phyloP scores from a whole-genome alignment of 75 land plant species.

The Cunninghamia lanceolata region DNA sequence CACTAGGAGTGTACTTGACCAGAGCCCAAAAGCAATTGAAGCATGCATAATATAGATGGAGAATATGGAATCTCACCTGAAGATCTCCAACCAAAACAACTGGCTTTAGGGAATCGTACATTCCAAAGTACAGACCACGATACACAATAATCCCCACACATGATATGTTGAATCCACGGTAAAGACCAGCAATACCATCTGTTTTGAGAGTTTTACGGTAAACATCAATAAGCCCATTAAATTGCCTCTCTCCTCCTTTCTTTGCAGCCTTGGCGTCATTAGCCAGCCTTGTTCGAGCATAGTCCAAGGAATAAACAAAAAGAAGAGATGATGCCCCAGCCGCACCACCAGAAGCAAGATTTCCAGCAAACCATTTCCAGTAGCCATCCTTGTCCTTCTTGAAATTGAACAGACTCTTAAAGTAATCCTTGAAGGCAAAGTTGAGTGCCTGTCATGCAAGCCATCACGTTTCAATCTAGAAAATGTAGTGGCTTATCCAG shows the following conservation, averaged over 20 bases:
- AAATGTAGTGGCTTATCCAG: background rate
- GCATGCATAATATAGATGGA: background rate
- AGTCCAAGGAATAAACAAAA: slow-evolving; percentile 60
- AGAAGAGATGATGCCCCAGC: slow-evolving; percentile 58
- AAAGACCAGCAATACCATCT: slow-evolving; percentile 47
- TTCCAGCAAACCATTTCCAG: slow-evolving; percentile 66
- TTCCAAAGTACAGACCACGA: slow-evolving; percentile 53
- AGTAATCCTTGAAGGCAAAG: slow-evolving; percentile 66
- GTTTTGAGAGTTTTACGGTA: slow-evolving; percentile 35
- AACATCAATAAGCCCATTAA: slow-evolving; percentile 51
- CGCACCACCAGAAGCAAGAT: slow-evolving; percentile 56
- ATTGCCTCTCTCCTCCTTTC: slow-evolving; percentile 52
- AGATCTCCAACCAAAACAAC: slow-evolving; percentile 47
- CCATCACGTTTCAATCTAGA: background rate
- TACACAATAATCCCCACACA: slow-evolving; percentile 49
- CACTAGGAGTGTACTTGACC: no score
- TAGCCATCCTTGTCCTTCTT: slow-evolving; percentile 66
- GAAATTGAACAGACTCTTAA: slow-evolving; percentile 50
- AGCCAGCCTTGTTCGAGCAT: slow-evolving; percentile 52
- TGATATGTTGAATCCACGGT: slow-evolving; percentile 43
- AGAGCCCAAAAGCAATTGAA: background rate
- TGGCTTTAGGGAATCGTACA: slow-evolving; percentile 56
- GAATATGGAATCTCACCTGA: slow-evolving; percentile 33
- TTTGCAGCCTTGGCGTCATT: slow-evolving; percentile 51
- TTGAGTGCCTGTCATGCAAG: slow-evolving; percentile 28